Base-by-base conservation (phyloP, 2,329 filamentous ascomycete genomes). In the Simplicillium aogashimaense region DNA sequence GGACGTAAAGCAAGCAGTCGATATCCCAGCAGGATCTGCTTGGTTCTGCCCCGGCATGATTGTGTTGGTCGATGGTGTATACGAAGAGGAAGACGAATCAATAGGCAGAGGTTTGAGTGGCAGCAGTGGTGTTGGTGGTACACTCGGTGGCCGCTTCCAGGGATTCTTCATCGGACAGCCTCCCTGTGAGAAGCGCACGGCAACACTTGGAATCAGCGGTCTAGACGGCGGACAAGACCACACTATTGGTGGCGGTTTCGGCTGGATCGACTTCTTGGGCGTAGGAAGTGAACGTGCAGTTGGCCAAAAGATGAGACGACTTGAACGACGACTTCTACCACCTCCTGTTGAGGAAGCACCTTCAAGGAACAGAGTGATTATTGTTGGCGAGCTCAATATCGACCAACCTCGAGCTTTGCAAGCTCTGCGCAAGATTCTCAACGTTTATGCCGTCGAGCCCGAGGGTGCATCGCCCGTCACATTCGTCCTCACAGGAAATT, bases 21-120 rank as follows among this genome's bases (percentile, higher is more conserved):
- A 84, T 12, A 82, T 95, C 41, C 89, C 89, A 0, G 81, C 87
- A 44, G 81, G 90, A 54, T 87, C 86, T 17, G 83, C 86, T 4
- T 98, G 88, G 83, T 95, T 95, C 55, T 80, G 83, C 5, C 89
- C 92, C 0, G 94, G 94, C 3, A 97, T 97, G 88, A 85, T 98
- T 36, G 85, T 97, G 3, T 72, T 98, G 0, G 78, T 95, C 1
- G 92, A 98, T 53, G 92, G 92, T 7, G 80, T 90, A n/a, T 98
- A 98, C 54, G 88, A 95, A 57, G 92, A 97, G 58, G 88, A 95
- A 51, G 86, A 88, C 45, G 75, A 81, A 46, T 80, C 77, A 15
- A 65, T 71, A 2, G 80, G 81, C 13, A 81, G 79, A 15, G 79
- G 77, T 0, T 69, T 94, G 4, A 84, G 86, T 38, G 82, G 83